A percentile compares a stretch with the other conserved stretches of the same genome.
Conservation (phyloP, 352 stramenopile species). For the Pythium sp. region DNA sequence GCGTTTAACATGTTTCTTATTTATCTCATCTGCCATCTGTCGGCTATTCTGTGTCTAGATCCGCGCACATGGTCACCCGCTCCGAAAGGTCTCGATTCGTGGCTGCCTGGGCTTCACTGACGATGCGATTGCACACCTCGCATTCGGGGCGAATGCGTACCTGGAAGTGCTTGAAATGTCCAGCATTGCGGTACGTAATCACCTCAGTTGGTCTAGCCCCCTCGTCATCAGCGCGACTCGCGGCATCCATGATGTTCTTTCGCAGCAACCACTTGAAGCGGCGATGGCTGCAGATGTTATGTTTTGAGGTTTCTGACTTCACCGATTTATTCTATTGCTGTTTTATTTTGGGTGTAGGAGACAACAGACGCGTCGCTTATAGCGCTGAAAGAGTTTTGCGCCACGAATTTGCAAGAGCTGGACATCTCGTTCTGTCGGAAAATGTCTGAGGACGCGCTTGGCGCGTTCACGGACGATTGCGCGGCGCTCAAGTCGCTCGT, state of each 20-base stretch:
- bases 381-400: slow-evolving; percentile 49
- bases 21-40: not conserved
- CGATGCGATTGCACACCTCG: slow-evolving; percentile 51
- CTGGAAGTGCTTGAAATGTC: slow-evolving; percentile 71
- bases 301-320: not conserved
- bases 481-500: slow-evolving; percentile 46
- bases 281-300: not conserved
- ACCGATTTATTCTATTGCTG: not conserved
- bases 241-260: not conserved
- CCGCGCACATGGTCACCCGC: slow-evolving; percentile 44
- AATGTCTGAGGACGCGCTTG: slow-evolving; percentile 65
- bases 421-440: slow-evolving; percentile 81
- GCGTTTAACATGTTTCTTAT: slow-evolving; percentile 5
- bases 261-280: too few relatives aligned
- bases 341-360: slow-evolving; percentile 32
- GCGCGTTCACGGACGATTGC: slow-evolving; percentile 48
- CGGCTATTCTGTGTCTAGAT: slow-evolving; percentile 22
- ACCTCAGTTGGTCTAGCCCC: not conserved
- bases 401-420: slow-evolving; percentile 36
- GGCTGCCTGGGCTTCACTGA: slow-evolving; percentile 65
- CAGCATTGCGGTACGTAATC: slow-evolving; percentile 56
- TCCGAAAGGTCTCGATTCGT: slow-evolving; percentile 55
- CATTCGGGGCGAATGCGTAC: slow-evolving; percentile 50
- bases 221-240: not conserved
- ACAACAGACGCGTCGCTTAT: slow-evolving; percentile 49